These are phyloP conservation scores for Hypomontagnella submonticulosa DNA, from an alignment of 495 filamentous ascomycete genomes.

Conservation along the genomic window DNA sequence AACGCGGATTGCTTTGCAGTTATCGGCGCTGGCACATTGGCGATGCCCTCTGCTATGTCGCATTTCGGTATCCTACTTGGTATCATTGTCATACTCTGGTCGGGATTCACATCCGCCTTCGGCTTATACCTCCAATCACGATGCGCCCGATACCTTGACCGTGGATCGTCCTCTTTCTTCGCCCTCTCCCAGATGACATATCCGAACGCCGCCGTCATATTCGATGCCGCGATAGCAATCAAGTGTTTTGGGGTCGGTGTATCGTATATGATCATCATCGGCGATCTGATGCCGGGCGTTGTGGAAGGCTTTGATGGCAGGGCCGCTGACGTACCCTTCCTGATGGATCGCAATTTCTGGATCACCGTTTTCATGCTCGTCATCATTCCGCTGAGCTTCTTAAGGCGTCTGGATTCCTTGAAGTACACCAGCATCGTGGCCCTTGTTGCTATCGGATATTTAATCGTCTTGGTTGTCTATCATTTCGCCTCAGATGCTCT, in stretches of 20 bases:
- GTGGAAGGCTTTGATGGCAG: slow-evolving; percentile 73
- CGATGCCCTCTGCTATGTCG: slow-evolving; percentile 92
- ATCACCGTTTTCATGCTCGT: slow-evolving; percentile 97
- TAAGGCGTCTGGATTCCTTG: slow-evolving; percentile 89
- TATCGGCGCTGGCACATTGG: slow-evolving; percentile 91
- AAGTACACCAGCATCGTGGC: slow-evolving; percentile 97
- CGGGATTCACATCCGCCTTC: slow-evolving; percentile 86
- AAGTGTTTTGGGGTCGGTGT: slow-evolving; percentile 99
- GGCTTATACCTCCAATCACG: slow-evolving; percentile 93
- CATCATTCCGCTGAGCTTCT: slow-evolving; percentile 92
- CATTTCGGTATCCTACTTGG: slow-evolving; percentile 91
- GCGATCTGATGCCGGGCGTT: slow-evolving; percentile 97
- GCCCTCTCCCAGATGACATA: slow-evolving; percentile 95
- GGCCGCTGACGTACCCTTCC: slow-evolving; percentile 69
- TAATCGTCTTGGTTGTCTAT: slow-evolving; percentile 90
- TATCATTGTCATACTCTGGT: slow-evolving; percentile 87
- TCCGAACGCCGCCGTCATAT: slow-evolving; percentile 93
- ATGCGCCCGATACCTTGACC: slow-evolving; percentile 91
- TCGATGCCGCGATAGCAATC: slow-evolving; percentile 95
- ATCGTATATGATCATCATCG: slow-evolving; percentile 98
- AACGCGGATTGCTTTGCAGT: slow-evolving; percentile 61
- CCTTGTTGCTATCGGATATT: slow-evolving; percentile 90
- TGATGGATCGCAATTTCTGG: slow-evolving; percentile 94
- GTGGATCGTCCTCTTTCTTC: slow-evolving; percentile 83
- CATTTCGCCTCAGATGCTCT: slow-evolving; percentile 87